Evolutionary conservation across 192 early-diverging fungal genomes (phyloP), one percentile per base, ranked within the genome.

Genomic region (Backusella circina): DNA sequence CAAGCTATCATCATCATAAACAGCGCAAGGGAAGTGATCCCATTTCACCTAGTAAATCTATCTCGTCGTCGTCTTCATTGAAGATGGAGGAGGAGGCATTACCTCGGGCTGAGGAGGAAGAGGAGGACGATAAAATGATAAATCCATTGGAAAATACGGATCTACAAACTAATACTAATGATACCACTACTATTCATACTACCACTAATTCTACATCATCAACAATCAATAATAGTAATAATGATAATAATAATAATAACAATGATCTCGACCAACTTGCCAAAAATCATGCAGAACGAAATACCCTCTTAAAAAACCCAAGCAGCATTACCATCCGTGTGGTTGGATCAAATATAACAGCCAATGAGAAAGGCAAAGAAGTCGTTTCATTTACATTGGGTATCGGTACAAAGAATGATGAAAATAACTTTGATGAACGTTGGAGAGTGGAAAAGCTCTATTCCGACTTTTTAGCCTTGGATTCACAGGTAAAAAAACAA

Each of bases 361-460:
- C 89, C 6, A 93, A 93, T 80, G 92, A 95, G 61, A 93, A 91
- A 47, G 93, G 92, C 35, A 92, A 91, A 54, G 94, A 95, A 68
- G 85, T 93, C 18, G 50, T 92, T 8, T 85, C 83, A 0, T 93
- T 93, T 73, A 75, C 79, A 18, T 80, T 94, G 26, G 79, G 82
- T 0, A 77, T 93, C 26, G 80, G 84, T 5, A 70, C 72, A 7
- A 39, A 75, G 26, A 35, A 10, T 16, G 23, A 16, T 0, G 28
- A 32, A 4, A 32, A 71, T 9, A 82, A 81, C 13, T 85, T 83
- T 44, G 85, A 87, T 35, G 87, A 89, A 50, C 75, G 94, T 65
- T 96, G 96, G 95, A 90, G 88, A 9, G 86, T 95, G 64, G 94
- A 95, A 76, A 98, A 98, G 79, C 83, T 90, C 35, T 97, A 96